A percentile compares a stretch with the other conserved stretches of the same genome.
Evolutionary conservation across 495 filamentous ascomycete species (phyloP).

Genomic region (Copromyces sp.): DNA sequence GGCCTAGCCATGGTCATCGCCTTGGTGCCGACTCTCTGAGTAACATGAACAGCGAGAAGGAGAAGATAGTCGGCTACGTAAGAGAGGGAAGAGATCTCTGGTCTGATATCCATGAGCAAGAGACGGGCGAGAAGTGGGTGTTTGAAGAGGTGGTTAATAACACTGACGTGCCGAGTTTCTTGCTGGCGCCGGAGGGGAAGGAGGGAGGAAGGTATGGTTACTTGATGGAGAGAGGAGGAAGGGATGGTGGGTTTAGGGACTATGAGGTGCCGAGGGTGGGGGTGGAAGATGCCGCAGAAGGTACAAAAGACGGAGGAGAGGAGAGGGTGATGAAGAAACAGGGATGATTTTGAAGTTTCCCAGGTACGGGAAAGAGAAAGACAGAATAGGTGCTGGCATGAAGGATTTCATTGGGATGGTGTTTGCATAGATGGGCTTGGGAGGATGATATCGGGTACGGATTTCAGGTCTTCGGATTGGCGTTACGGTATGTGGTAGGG

Average conservation of each 20-base stretch:
- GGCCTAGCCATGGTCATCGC: slow-evolving; percentile 34
- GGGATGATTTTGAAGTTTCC: background rate
- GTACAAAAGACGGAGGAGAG: background rate
- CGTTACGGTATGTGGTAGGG: background rate
- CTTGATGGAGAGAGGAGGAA: slow-evolving; percentile 28
- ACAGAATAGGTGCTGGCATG: background rate
- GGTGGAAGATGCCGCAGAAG: background rate
- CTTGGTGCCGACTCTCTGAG: background rate
- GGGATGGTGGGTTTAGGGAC: slow-evolving; percentile 31
- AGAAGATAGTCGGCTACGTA: slow-evolving; percentile 36
- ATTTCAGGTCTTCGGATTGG: background rate
- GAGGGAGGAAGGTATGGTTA: slow-evolving; percentile 27
- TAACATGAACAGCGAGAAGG: slow-evolving; percentile 27
- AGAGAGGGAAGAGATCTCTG: slow-evolving; percentile 41
- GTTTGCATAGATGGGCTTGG: background rate
- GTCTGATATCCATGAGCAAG: slow-evolving; percentile 13
- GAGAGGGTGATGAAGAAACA: background rate
- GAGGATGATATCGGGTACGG: background rate
- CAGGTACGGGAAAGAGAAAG: background rate
- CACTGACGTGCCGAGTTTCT: slow-evolving; percentile 32
- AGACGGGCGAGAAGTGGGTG: slow-evolving; percentile 23
- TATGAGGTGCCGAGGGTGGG: slow-evolving; percentile 7
- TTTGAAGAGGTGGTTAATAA: slow-evolving; percentile 38
- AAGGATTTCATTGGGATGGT: background rate
- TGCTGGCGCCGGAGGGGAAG: slow-evolving; percentile 10